These are phyloP conservation scores for Fagopyrum homotropicum DNA, from an alignment of 148 eudicot genomes.

Conservation along the genomic window DNA sequence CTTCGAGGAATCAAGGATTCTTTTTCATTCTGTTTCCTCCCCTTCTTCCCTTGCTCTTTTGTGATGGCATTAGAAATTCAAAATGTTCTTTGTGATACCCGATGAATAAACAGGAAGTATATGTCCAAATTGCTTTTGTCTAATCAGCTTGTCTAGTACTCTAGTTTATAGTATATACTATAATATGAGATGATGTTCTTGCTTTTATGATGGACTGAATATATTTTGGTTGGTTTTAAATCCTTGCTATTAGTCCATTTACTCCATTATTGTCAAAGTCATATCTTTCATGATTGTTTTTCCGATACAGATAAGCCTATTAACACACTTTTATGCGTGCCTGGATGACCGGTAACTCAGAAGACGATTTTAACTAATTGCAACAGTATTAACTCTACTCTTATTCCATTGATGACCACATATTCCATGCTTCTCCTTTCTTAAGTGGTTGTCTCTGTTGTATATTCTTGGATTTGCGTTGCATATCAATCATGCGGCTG, in stretches of 20 bases:
- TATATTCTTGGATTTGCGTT: background rate
- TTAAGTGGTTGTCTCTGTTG: background rate
- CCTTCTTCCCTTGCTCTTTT: background rate
- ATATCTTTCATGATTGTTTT: background rate
- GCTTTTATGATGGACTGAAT: background rate
- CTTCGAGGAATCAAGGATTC: background rate
- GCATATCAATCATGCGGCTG: conserved; percentile 9
- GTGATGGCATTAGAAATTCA: background rate
- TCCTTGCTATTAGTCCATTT: too few species aligned
- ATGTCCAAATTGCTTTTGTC: background rate
- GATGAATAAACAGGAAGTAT: background rate
- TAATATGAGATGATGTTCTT: background rate
- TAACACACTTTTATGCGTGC: background rate
- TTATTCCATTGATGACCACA: background rate
- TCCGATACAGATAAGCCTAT: background rate
- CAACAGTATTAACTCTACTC: background rate
- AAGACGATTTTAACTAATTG: background rate
- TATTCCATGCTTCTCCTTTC: background rate
- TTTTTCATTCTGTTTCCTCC: background rate
- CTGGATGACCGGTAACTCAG: conserved; percentile 1
- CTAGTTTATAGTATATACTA: background rate
- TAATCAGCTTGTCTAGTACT: background rate
- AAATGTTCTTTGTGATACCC: background rate
- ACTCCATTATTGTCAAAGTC: background rate
- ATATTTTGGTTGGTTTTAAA: background rate